These are phyloP conservation scores for Wilcoxina mikolae DNA, from an alignment of 495 filamentous ascomycete species.

Conservation along the genomic window DNA sequence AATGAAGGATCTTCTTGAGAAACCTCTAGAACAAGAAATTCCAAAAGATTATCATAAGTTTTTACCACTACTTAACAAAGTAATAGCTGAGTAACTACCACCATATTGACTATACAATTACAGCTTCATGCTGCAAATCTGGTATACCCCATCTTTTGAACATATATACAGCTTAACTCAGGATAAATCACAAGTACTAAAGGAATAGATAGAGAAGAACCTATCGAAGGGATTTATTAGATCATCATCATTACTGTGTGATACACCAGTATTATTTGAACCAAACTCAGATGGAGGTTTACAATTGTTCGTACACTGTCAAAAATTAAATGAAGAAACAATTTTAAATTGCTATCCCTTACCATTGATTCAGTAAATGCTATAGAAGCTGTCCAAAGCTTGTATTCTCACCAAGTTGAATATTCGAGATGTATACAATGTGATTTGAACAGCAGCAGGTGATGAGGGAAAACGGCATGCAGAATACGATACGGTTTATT, in stretches of 20 bases:
- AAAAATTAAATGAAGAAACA: constrained; percentile 16
- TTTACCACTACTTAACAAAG: no score
- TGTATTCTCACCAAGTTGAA: constrained; percentile 9
- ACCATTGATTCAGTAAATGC: constrained; percentile 5
- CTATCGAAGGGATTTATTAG: constrained; percentile 4
- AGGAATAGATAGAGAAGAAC: not conserved
- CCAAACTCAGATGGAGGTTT: constrained; percentile 7
- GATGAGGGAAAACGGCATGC: constrained; percentile 23
- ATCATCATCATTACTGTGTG: not conserved
- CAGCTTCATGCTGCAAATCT: not conserved
- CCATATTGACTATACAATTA: constrained; percentile 7
- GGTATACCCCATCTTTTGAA: constrained; percentile 2
- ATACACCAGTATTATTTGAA: constrained; percentile 6
- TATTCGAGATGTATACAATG: constrained; percentile 7
- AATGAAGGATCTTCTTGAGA: no score
- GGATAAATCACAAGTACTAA: constrained; percentile 4
- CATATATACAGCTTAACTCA: constrained; percentile 3
- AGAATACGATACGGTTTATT: constrained; percentile 3
- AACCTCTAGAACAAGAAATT: no score
- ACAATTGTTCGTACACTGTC: constrained; percentile 9
- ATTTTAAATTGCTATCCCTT: constrained; percentile 14
- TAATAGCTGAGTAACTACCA: no score
- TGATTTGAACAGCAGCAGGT: constrained; percentile 2
- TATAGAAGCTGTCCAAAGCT: constrained; percentile 1
- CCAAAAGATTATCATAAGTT: no score